Base-by-base conservation (phyloP, 768 basidiomycete genomes). In the Xanthoconium purpureum region DNA sequence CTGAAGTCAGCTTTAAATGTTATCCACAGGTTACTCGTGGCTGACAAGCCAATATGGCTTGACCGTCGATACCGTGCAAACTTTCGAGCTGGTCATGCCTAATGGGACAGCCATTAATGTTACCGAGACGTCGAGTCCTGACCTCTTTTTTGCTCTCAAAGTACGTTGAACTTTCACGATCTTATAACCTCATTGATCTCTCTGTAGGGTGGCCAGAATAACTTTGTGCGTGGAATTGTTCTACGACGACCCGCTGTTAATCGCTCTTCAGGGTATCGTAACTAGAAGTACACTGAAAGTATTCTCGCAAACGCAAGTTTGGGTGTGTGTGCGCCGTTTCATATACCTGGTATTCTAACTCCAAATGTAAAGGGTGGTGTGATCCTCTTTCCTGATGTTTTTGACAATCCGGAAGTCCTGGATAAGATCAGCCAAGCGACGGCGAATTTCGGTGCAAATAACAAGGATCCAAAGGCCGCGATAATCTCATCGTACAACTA, bases 21-120 rank as follows among this genome's bases (percentile, higher is more conserved):
- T 35, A 35, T 35, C 33, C 33, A 11, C 42, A 64, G 63, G 63
- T 3, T 48, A 58, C 15, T 64, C 63, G 8, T 87, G 80, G 80
- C 71, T 77, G 49, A 81, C 82, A 0, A 85, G 87, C 56, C 82
- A 85, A 53, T 73, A 79, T 57, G 85, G 86, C 13, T 59, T 89
- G 48, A 79, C 81, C 0, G 38, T 78, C 9, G 85, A 87, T 56
- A 84, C 74, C 1, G 73, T 87, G 35, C 68, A 70, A 18, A 76
- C 77, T 2, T 84, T 71, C 60, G 82, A 86, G 58, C 71, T 88
- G 1, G 84, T 84, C 1, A 70, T 80, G 49, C 50, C 63, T 4
- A 52, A 77, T 58, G 84, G 84, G 9, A 73, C 70, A 0, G 66
- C 82, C 1, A 56, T 64, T 2, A 47, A 55, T 15, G 75, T 78